Base-by-base conservation (phyloP, 2,329 filamentous ascomycete genomes). In the Aspergillus hortae region DNA sequence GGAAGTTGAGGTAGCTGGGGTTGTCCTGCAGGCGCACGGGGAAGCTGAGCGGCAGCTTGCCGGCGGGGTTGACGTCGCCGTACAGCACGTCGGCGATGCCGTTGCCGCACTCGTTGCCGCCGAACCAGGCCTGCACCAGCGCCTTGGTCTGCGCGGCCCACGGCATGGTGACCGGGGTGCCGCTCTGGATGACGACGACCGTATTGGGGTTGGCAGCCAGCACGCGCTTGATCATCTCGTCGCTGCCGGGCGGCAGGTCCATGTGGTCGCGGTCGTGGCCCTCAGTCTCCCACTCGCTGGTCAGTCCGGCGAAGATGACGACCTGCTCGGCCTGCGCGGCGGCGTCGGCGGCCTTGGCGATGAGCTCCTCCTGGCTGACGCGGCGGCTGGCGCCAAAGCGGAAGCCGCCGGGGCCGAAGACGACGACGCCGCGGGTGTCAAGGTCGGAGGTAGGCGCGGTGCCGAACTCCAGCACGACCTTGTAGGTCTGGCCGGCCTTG, bases 31-130 rank as follows among this genome's bases (percentile, higher is more conserved):
- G 66, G 14, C 78, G 76, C 48, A 76, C 77, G 1, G 90, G 89
- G 73, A 92, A 92, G 2, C 80, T 87, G 19, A 91, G 76, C 0
- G 88, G 86, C 1, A 92, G 77, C 67, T 91, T 91, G 12, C 84
- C 89, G 42, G 83, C 86, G 0, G 89, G 89, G 64, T 88, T 91
- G 44, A 82, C 80, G 55, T 86, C 81, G 44, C 88, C 89, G 57
- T 89, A 88, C 1, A 92, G 76, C 1, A 92, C 79, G 58, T 92
- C 89, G 0, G 87, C 88, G 55, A 95, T 86, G 10, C 85, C 86
- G 64, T 92, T 90, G 5, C 89, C 90, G 4, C 86, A 87, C 73
- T 94, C 89, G 63, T 94, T 90, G n/a, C 90, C 89, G 54, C 89
- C 88, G 63, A 91, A 94, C 88, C 89, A 94, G 6, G 88, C 88